Evolutionary conservation across 2,329 filamentous ascomycete genomes (phyloP), one percentile per base, ranked within the genome.

Genomic region (Lasiodiplodia citricola): DNA sequence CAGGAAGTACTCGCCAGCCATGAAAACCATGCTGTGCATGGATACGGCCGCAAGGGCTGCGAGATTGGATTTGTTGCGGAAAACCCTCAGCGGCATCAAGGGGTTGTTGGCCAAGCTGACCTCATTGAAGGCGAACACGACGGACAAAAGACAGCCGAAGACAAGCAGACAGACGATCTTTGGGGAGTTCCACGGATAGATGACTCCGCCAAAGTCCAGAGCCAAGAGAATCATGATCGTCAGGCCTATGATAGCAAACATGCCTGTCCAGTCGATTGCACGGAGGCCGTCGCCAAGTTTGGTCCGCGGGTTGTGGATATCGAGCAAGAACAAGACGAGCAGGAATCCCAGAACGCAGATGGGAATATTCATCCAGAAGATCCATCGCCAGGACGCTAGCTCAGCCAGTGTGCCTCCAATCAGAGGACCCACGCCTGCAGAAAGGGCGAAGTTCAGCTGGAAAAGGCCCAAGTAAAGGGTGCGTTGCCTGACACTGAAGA

Each of bases 1-100:
- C 38, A 93, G 82, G 73, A 91, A 94, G 78, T 92, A 94, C 62
- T 88, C 87, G 1, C 84, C 84, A 0, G 86, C 87, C 54, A 91
- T 90, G 77, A 91, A 91, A 38, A 57, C 54, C 54, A 57, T 84
- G 16, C 82, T 81, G 72, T 87, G 84, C 16, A 80, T 78, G 72
- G 84, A 84, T 3, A 78, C 78, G 3, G 87, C 82, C 0, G 80
- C 73, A 21, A 91, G 83, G 4, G 84, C 82, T 1, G 89, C 89
- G 14, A 88, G 75, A 66, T 87, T 90, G 1, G 88, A 87, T 44
- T 79, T 74, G n/a, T 82, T 80, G 1, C 79, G 79, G 77, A 92
- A 91, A 0, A 93, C 80, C 3, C 82, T 81, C 67, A 92, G 79
- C 0, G 91, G 91, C 72, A 93, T 90, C 21, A 94, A 80, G 0